Percentiles rank a stretch among this genome's conserved stretches.
These are phyloP conservation scores for Phytophthora rubi DNA, from an alignment of 352 stramenopile species.

Conservation along the genomic window DNA sequence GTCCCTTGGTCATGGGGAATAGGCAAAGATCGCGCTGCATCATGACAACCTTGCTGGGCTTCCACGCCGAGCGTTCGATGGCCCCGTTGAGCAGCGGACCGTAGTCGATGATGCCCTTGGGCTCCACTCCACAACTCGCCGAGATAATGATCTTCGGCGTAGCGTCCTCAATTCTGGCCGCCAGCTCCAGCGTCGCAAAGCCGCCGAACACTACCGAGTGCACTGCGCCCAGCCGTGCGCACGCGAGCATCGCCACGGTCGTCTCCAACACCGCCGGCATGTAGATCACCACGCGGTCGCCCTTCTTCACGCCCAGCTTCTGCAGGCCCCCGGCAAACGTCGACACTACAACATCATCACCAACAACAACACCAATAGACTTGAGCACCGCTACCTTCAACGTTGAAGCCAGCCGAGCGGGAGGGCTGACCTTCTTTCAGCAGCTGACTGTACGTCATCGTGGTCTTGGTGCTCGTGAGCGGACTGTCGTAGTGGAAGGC, in stretches of 20 bases:
- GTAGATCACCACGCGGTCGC: constrained; percentile 96
- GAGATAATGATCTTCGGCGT: constrained; percentile 82
- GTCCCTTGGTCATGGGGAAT: constrained; percentile 46
- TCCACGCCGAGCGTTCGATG: constrained; percentile 61
- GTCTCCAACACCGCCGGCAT: constrained; percentile 98
- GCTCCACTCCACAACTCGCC: constrained; percentile 74
- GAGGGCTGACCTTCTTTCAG: constrained; percentile 53
- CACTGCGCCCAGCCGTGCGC: constrained; percentile 94
- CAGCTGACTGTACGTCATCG: constrained; percentile 78
- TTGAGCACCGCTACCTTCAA: background rate
- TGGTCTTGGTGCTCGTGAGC: constrained; percentile 62
- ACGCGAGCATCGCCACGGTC: constrained; percentile 97
- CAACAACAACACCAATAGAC: background rate
- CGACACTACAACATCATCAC: constrained; percentile 38
- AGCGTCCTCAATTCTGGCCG: constrained; percentile 81
- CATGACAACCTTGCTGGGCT: constrained; percentile 72
- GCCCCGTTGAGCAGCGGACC: constrained; percentile 75
- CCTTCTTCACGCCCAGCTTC: constrained; percentile 70
- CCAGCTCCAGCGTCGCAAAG: constrained; percentile 88
- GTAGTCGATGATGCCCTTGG: constrained; percentile 81
- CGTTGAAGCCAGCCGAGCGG: background rate
- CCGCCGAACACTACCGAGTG: constrained; percentile 94
- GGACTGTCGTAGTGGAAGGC: constrained; percentile 71
- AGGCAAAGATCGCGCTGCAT: constrained; percentile 69
- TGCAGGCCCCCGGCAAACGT: constrained; percentile 69